Evolutionary conservation across 306 rosid species (phyloP), one percentile per base, ranked within the genome.

Genomic region (Hylodesmum podocarpum): DNA sequence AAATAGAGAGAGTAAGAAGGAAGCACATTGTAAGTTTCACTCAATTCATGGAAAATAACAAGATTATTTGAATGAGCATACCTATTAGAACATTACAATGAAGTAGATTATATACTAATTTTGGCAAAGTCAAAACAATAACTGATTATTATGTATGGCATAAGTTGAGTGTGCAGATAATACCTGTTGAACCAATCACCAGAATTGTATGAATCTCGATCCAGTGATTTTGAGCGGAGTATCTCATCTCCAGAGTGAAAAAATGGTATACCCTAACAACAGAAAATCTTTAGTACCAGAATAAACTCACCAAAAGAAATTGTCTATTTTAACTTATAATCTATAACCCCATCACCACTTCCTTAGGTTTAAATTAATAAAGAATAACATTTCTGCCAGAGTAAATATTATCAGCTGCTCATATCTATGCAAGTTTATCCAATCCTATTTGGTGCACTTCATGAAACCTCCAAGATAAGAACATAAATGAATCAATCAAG

Each of bases 131-230:
- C 12, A 74, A 76, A 54, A 33, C 50, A 82, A 54, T 19, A 28
- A 3, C 12, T 3, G 28, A 24, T 63, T 53, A 53, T 28, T 41
- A 63, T n/a, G 15, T 19, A 61, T 12, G 40, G 41, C 39, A 36
- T 57, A 76, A 80, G 76, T 62, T 22, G 46, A 78, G 36, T 67
- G 74, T 22, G 36, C 7, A 75, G 36, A 41, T 25, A 25, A 27
- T 72, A 90, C 97, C 97, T 90, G 79, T 95, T 92, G 87, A 92
- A 95, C 97, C 97, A 91, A 86, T 95, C 99, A 21, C 97, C 99
- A 68, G 97, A 95, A 84, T 92, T 92, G 87, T 95, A 95, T 8
- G 99, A 95, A 87, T 95, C 97, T 22, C 97, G 97, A 82, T 92
- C 99, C 73, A 92, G 87, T 62, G 99, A 92, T 87, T 95, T 95